Evolutionary conservation across 1,139 yeast species (phyloP).

Genomic region (Candida dubliniensis): DNA sequence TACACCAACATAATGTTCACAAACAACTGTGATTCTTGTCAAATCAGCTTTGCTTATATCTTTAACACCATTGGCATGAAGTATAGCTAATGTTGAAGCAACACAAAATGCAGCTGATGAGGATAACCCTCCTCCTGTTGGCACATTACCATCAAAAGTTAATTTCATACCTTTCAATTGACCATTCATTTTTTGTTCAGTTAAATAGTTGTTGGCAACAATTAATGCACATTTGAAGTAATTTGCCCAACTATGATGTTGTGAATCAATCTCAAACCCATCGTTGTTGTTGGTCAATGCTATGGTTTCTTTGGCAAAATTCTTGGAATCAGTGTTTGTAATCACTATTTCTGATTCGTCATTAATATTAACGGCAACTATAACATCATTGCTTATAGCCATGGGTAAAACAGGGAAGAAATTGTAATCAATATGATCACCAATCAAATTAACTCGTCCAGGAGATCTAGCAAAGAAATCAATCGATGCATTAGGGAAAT

Average conservation of each 20-base stretch:
- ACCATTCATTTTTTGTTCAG: slow-evolving; percentile 25
- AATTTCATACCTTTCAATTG: slow-evolving; percentile 51
- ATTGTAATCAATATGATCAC: slow-evolving; percentile 75
- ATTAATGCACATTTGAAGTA: slow-evolving; percentile 68
- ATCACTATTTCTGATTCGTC: slow-evolving; percentile 33
- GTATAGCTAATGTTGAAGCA: slow-evolving; percentile 59
- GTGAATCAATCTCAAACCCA: slow-evolving; percentile 47
- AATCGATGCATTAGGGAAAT: slow-evolving; percentile 28
- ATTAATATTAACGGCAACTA: slow-evolving; percentile 46
- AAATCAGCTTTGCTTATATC: slow-evolving; percentile 51
- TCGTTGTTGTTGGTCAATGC: slow-evolving; percentile 28
- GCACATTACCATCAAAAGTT: slow-evolving; percentile 64
- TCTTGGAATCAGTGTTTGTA: slow-evolving; percentile 34
- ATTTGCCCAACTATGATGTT: slow-evolving; percentile 58
- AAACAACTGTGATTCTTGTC: slow-evolving; percentile 61
- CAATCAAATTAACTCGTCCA: slow-evolving; percentile 73
- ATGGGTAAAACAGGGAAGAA: slow-evolving; percentile 71
- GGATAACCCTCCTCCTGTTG: slow-evolving; percentile 72
- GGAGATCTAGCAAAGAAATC: slow-evolving; percentile 62
- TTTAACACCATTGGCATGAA: slow-evolving; percentile 52
- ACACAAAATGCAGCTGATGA: slow-evolving; percentile 76
- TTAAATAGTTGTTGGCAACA: slow-evolving; percentile 57
- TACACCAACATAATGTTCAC: slow-evolving; percentile 74
- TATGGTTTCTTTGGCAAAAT: slow-evolving; percentile 35
- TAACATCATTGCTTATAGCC: slow-evolving; percentile 68